Evolutionary conservation across 768 basidiomycete species (phyloP).

Genomic region (Lactarius evosmus): DNA sequence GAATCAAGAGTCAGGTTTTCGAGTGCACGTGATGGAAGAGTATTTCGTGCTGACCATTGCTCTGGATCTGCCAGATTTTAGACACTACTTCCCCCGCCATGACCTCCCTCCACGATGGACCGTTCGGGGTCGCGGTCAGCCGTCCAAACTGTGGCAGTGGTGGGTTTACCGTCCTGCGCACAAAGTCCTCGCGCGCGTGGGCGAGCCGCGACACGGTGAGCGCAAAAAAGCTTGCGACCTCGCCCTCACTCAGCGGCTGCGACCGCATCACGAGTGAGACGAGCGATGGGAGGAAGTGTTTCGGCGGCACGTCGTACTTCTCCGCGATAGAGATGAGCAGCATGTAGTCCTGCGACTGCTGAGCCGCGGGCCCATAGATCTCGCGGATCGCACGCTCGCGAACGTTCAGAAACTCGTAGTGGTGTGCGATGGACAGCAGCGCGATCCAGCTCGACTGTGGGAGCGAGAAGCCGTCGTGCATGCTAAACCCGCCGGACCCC

Average conservation of each 20-base stretch:
- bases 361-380: background rate
- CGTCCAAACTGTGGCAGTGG: background rate
- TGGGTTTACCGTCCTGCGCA: background rate
- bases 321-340: slow-evolving; percentile 13
- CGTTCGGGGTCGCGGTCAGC: background rate
- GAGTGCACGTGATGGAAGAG: too few relatives aligned
- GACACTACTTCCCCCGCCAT: background rate
- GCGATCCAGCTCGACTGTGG: slow-evolving; percentile 18
- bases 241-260: slow-evolving; percentile 13
- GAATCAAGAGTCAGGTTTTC: background rate
- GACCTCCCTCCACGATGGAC: background rate
- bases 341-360: background rate
- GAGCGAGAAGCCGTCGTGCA: slow-evolving; percentile 17
- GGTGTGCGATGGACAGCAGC: slow-evolving; percentile 17
- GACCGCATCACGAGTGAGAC: slow-evolving; percentile 1
- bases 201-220: slow-evolving; percentile 18
- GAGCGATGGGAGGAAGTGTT: slow-evolving; percentile 4
- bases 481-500: background rate
- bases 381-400: slow-evolving; percentile 16
- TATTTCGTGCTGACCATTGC: background rate
- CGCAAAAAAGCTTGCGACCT: slow-evolving; percentile 9
- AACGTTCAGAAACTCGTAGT: slow-evolving; percentile 18
- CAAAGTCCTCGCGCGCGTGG: slow-evolving; percentile 18
- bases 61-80: slow-evolving; percentile 10
- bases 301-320: slow-evolving; percentile 13